Percentiles rank a stretch among this genome's conserved stretches.
These are phyloP conservation scores for Fraxinus pennsylvanica DNA, from an alignment of 257 asterid genomes.

Conservation along the genomic window DNA sequence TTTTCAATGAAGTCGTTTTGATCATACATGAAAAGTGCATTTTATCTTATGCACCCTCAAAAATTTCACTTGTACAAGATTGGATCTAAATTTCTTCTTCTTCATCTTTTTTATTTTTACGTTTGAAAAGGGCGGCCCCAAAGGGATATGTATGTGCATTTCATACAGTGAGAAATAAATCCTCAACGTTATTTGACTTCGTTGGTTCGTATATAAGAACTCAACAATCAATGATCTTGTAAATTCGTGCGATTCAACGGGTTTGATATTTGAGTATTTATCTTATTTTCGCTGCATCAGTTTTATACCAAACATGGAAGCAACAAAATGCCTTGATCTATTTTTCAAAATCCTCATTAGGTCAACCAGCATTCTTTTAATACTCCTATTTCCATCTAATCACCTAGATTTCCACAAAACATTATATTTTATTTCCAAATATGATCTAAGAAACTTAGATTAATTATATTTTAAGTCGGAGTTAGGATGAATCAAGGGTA, in stretches of 20 bases:
- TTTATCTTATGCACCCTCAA: neutral
- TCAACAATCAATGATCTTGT: too few species aligned
- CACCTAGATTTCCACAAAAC: neutral
- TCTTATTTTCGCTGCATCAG: neutral
- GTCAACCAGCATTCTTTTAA: slow-evolving; percentile 4
- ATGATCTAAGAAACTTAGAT: slow-evolving; percentile 1
- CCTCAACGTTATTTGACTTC: too few species aligned
- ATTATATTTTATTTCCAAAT: neutral
- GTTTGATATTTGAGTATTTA: neutral
- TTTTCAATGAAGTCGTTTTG: neutral
- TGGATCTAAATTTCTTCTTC: too few species aligned
- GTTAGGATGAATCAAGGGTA: neutral
- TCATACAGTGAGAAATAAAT: too few species aligned
- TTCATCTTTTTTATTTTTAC: too few species aligned
- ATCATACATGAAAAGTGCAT: too few species aligned
- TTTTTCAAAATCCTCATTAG: slow-evolving; percentile 1
- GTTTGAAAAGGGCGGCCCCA: too few species aligned
- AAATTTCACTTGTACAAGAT: too few species aligned
- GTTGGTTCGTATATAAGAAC: too few species aligned
- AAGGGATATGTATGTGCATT: too few species aligned
- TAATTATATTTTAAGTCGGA: neutral
- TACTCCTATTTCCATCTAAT: neutral
- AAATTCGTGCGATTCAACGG: neutral
- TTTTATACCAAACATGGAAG: slow-evolving; percentile 37
- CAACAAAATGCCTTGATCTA: slow-evolving; percentile 30